Evolutionary conservation across 495 filamentous ascomycete genomes (phyloP).

Genomic region (Daldinia loculata): DNA sequence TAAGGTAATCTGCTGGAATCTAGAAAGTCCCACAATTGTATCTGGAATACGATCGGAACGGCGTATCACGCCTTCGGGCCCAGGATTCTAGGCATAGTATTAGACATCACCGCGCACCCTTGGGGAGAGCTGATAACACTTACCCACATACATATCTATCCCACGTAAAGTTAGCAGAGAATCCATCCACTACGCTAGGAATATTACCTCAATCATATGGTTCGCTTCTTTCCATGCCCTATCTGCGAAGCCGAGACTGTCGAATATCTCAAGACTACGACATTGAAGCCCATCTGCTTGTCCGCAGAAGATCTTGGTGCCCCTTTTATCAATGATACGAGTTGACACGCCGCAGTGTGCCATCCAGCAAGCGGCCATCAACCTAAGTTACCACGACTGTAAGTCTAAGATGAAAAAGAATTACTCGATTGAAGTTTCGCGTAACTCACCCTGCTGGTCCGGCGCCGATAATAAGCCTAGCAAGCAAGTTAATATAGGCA

Average conservation of each 20-base stretch:
- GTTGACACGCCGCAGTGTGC: constrained; percentile 65
- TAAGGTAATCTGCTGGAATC: constrained; percentile 64
- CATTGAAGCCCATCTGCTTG: constrained; percentile 67
- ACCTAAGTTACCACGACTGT: constrained; percentile 32
- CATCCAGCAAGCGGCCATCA: constrained; percentile 72
- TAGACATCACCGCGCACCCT: not conserved
- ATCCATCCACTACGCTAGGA: not conserved
- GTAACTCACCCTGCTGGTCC: constrained; percentile 62
- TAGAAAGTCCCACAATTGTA: constrained; percentile 59
- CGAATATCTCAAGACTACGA: constrained; percentile 71
- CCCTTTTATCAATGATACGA: constrained; percentile 69
- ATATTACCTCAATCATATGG: constrained; percentile 54
- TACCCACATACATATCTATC: constrained; percentile 42
- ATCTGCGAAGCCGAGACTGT: constrained; percentile 71
- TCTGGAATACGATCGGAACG: constrained; percentile 61
- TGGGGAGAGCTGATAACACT: not conserved
- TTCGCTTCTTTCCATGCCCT: constrained; percentile 67
- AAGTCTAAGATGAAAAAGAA: not conserved
- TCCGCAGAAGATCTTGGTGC: constrained; percentile 62
- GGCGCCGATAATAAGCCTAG: constrained; percentile 67
- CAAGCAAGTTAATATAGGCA: constrained; percentile 9
- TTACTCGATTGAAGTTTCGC: not conserved
- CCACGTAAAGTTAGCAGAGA: constrained; percentile 46
- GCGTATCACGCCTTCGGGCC: constrained; percentile 60
- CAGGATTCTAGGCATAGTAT: constrained; percentile 56